Evolutionary conservation across 2,329 filamentous ascomycete genomes (phyloP).

Genomic region (Penicillium sp.): DNA sequence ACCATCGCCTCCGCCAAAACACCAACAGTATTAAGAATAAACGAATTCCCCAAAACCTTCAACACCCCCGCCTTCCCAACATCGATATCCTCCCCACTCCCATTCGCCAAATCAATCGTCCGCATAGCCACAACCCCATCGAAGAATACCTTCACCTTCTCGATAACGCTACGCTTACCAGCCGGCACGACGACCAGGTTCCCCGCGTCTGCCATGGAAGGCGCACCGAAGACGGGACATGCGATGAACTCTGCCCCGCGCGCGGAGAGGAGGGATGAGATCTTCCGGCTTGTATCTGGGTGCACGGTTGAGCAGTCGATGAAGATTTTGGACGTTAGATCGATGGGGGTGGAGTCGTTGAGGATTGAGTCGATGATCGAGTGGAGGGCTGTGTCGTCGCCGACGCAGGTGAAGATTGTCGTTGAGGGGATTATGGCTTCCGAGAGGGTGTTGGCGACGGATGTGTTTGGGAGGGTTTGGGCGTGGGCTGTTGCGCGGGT

Average conservation of each 20-base stretch:
- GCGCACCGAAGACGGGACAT: conserved; percentile 52
- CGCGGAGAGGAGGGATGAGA: conserved; percentile 55
- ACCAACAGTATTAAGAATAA: conserved; percentile 78
- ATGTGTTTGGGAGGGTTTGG: conserved; percentile 56
- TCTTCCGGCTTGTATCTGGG: conserved; percentile 69
- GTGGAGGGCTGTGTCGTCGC: conserved; percentile 71
- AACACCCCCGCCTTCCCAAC: conserved; percentile 66
- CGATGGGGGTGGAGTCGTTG: conserved; percentile 15
- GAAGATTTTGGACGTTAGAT: conserved; percentile 69
- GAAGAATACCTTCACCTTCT: conserved; percentile 65
- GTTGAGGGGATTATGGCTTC: conserved; percentile 66
- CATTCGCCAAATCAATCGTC: conserved; percentile 20
- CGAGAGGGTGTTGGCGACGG: conserved; percentile 60
- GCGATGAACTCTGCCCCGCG: conserved; percentile 72
- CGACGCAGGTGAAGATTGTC: conserved; percentile 76
- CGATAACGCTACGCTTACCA: conserved; percentile 58
- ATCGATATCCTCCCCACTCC: conserved; percentile 59
- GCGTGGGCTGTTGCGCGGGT: conserved; percentile 63
- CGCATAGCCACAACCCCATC: conserved; percentile 62
- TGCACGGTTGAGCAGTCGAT: conserved; percentile 86
- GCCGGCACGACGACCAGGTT: conserved; percentile 70
- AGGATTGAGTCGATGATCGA: conserved; percentile 59
- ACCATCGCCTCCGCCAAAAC: conserved; percentile 73
- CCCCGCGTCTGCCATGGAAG: conserved; percentile 55
- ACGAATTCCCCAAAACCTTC: conserved; percentile 83